A percentile compares a stretch with the other conserved stretches of the same genome.
phyloP scores from a whole-genome alignment of 331 rosid species.

The Quercus lobata region DNA sequence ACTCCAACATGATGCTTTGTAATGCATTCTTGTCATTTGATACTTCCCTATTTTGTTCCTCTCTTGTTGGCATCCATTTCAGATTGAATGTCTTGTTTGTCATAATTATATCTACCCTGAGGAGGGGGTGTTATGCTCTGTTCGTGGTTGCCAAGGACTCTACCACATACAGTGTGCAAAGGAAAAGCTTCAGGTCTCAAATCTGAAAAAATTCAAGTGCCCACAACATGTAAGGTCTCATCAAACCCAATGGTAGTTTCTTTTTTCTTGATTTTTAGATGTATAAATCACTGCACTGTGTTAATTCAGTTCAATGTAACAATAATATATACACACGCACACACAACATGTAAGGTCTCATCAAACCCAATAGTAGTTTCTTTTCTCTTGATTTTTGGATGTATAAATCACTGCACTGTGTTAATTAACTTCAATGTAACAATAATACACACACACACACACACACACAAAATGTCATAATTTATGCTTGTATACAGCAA shows the following conservation, averaged over 20 bases:
- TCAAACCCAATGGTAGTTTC: not conserved
- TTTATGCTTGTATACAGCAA: too few relatives aligned
- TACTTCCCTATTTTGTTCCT: not conserved
- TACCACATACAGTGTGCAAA: conserved; percentile 64
- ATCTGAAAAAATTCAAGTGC: conserved; percentile 69
- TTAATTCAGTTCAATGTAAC: not conserved
- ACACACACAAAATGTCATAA: not conserved
- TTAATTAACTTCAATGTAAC: not conserved
- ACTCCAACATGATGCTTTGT: not conserved
- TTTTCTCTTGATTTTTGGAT: not conserved
- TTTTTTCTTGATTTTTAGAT: not conserved
- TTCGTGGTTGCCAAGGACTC: conserved; percentile 57
- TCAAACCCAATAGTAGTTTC: not conserved
- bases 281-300: not conserved
- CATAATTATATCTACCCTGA: conserved; percentile 40
- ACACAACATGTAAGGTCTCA: conserved; percentile 45
- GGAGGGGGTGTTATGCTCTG: conserved; percentile 58
- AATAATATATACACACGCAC: not conserved
- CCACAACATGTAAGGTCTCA: conserved; percentile 66
- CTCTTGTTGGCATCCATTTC: conserved; percentile 10
- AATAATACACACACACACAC: not conserved
- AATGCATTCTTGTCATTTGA: not conserved
- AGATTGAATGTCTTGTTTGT: conserved; percentile 66
- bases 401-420: not conserved
- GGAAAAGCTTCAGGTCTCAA: conserved; percentile 39